Conservation (phyloP, 148 eudicot species). For the Rhododendron mucronatum region DNA sequence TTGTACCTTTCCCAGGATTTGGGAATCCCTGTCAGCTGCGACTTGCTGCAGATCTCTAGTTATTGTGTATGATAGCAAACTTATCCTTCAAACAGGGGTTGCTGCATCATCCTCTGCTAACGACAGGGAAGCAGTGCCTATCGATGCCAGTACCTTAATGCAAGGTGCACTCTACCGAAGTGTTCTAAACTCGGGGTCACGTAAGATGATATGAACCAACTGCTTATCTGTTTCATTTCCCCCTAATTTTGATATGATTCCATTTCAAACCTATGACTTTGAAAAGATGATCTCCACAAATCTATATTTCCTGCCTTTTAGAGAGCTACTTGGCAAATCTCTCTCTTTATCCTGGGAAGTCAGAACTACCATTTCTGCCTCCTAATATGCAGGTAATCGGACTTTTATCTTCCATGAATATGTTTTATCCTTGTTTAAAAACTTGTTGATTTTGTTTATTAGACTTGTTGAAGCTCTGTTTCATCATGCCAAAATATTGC, state of each 20-base stretch:
- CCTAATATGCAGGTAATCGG: constrained; percentile 67
- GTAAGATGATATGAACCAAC: constrained; percentile 34
- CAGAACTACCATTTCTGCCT: constrained; percentile 91
- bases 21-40: constrained; percentile 73
- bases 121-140: constrained; percentile 40
- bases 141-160: constrained; percentile 53
- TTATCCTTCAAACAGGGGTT: constrained; percentile 69
- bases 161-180: constrained; percentile 69
- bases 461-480: not conserved
- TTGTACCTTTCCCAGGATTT: constrained; percentile 45
- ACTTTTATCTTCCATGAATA: not conserved
- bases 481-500: not conserved
- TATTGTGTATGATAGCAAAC: constrained; percentile 58
- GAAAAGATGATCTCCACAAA: not conserved
- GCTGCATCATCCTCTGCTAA: constrained; percentile 55
- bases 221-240: not conserved
- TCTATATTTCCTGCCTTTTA: constrained; percentile 28
- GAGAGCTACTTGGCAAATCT: constrained; percentile 95
- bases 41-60: constrained; percentile 88
- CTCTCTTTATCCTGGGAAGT: constrained; percentile 87
- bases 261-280: not conserved
- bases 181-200: constrained; percentile 64
- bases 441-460: not conserved
- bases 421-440: not conserved
- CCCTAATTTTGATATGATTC: not conserved